Conservation (phyloP, 2,329 filamentous ascomycete genomes). For the Penicillium sp. region DNA sequence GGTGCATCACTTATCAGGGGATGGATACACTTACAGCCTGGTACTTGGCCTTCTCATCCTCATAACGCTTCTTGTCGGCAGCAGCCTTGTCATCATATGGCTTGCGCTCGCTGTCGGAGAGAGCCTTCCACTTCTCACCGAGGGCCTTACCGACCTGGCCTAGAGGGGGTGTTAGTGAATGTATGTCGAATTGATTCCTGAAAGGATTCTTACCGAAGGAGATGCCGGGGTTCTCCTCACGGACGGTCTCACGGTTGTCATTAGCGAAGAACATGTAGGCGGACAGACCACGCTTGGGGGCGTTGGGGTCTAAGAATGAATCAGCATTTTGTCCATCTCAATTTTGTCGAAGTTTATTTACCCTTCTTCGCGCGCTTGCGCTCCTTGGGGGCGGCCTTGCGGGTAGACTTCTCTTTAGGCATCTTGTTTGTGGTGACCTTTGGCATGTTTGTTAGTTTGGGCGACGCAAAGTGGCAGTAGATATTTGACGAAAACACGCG, state of each 20-base stretch:
- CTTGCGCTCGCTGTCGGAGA: slow-evolving; percentile 86
- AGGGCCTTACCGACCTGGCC: slow-evolving; percentile 97
- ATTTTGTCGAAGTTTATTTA: slow-evolving; percentile 36
- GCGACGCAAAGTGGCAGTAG: neutral
- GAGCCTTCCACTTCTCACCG: slow-evolving; percentile 97
- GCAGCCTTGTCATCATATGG: slow-evolving; percentile 98
- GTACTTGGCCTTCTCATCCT: slow-evolving; percentile 95
- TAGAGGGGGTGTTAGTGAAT: slow-evolving; percentile 36
- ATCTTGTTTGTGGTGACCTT: slow-evolving; percentile 47
- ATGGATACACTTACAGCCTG: slow-evolving; percentile 60
- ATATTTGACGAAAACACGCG: neutral
- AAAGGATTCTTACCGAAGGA: slow-evolving; percentile 68
- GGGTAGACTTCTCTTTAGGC: slow-evolving; percentile 68
- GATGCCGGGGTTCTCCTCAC: slow-evolving; percentile 97
- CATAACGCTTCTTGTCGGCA: slow-evolving; percentile 97
- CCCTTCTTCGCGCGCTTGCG: slow-evolving; percentile 72
- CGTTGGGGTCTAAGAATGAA: slow-evolving; percentile 74
- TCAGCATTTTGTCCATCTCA: slow-evolving; percentile 15
- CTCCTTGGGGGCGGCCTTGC: slow-evolving; percentile 49
- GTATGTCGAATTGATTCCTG: neutral
- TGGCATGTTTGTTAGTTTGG: neutral
- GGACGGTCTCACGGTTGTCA: slow-evolving; percentile 96
- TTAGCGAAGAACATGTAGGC: slow-evolving; percentile 99
- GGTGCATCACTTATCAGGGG: neutral
- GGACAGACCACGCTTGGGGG: slow-evolving; percentile 97